These are phyloP conservation scores for Dichotomocladium elegans DNA, from an alignment of 371 early-diverging fungal species.

Conservation along the genomic window DNA sequence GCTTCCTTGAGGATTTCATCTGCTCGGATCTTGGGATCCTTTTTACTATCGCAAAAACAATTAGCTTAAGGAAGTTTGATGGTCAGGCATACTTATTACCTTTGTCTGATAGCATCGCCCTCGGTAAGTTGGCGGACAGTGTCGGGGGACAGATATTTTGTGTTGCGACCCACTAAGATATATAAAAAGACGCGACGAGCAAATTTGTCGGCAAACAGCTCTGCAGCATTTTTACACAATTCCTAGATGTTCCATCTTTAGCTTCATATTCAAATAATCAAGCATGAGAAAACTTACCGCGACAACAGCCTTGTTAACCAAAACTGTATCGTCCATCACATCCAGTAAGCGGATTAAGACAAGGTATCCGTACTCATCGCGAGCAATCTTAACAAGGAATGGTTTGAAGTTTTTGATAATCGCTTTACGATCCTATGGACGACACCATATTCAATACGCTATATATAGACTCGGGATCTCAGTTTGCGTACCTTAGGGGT, in stretches of 20 bases:
- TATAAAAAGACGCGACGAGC: conserved; percentile 75
- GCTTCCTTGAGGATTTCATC: conserved; percentile 58
- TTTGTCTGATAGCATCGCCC: conserved; percentile 63
- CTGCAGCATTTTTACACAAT: conserved; percentile 52
- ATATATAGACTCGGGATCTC: neutral
- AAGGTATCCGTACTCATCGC: conserved; percentile 88
- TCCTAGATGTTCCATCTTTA: conserved; percentile 14
- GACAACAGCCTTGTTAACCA: conserved; percentile 74
- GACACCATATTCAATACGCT: neutral
- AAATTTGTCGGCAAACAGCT: conserved; percentile 65
- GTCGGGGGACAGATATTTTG: conserved; percentile 64
- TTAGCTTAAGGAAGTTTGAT: neutral
- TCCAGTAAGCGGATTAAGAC: conserved; percentile 84
- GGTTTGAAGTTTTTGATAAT: conserved; percentile 87
- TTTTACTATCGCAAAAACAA: conserved; percentile 49
- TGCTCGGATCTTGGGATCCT: conserved; percentile 61
- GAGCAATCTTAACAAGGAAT: conserved; percentile 75
- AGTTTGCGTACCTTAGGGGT: conserved; percentile 53
- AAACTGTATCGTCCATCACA: conserved; percentile 93
- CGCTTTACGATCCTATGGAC: conserved; percentile 81
- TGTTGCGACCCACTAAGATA: conserved; percentile 69
- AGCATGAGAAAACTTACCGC: conserved; percentile 28
- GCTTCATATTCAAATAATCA: neutral
- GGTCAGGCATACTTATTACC: conserved; percentile 9
- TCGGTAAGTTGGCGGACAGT: conserved; percentile 58